These are phyloP conservation scores for Silybum marianum DNA, from an alignment of 129 eudicot species.

Conservation along the genomic window DNA sequence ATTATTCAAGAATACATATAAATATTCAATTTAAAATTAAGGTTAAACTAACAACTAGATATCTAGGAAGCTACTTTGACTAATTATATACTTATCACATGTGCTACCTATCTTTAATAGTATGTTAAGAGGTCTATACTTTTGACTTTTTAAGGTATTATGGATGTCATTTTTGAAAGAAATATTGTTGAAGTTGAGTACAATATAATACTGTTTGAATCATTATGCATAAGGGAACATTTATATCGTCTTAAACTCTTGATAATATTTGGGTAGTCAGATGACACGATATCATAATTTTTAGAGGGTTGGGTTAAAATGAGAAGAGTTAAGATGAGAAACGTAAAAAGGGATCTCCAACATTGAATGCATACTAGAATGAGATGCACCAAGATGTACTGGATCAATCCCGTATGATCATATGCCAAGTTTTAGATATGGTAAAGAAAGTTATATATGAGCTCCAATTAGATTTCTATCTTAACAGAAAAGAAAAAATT, in stretches of 20 bases:
- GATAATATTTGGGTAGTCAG: neutral
- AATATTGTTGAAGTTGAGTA: neutral
- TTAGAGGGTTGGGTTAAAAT: too few relatives aligned
- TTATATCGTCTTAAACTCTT: neutral
- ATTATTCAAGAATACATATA: too few relatives aligned
- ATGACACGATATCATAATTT: neutral
- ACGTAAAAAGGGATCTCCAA: too few relatives aligned
- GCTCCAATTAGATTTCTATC: neutral
- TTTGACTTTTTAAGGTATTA: too few relatives aligned
- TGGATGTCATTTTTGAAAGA: neutral
- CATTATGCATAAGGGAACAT: too few relatives aligned
- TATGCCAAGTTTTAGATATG: too few relatives aligned
- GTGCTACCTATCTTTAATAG: neutral
- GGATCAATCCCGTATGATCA: too few relatives aligned
- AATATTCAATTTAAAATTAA: neutral
- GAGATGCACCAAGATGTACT: too few relatives aligned
- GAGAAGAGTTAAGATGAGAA: too few relatives aligned
- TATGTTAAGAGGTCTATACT: neutral
- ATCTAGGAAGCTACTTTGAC: neutral
- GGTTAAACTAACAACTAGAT: neutral
- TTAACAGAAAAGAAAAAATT: neutral
- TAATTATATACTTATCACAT: neutral
- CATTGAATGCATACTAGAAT: too few relatives aligned
- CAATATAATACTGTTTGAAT: too few relatives aligned
- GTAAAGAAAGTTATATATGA: neutral